phyloP scores from a whole-genome alignment of 495 filamentous ascomycete species.

The Penicillium bialowiezense region DNA sequence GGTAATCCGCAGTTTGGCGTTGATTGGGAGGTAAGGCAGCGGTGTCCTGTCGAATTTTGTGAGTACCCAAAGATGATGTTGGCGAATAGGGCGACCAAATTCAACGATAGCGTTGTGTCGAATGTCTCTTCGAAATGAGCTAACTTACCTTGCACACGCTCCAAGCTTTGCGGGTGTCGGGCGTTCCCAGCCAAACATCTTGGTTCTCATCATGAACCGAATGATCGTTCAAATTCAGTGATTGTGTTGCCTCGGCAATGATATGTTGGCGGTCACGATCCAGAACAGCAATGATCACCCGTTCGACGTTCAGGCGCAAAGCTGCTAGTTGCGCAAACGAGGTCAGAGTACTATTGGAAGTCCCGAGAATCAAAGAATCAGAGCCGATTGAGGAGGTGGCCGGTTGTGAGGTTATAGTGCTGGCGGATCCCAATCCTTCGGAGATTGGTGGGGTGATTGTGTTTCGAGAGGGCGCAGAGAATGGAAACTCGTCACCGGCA shows the following conservation, averaged over 20 bases:
- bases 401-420: slow-evolving; percentile 11
- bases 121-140: slow-evolving; percentile 2
- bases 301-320: slow-evolving; percentile 38
- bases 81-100: neutral
- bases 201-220: slow-evolving; percentile 31
- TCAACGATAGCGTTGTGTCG: neutral
- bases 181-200: slow-evolving; percentile 24
- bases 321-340: slow-evolving; percentile 47
- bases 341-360: slow-evolving; percentile 52
- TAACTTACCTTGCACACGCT: slow-evolving; percentile 43
- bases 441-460: slow-evolving; percentile 4
- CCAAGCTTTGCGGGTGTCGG: slow-evolving; percentile 38
- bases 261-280: slow-evolving; percentile 52
- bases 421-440: slow-evolving; percentile 9
- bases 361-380: slow-evolving; percentile 20
- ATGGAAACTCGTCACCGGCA: slow-evolving; percentile 5
- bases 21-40: slow-evolving; percentile 37
- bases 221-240: slow-evolving; percentile 35
- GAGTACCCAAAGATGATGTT: neutral
- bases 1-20: slow-evolving; percentile 20
- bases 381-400: slow-evolving; percentile 16
- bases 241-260: slow-evolving; percentile 50
- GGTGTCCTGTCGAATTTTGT: slow-evolving; percentile 19
- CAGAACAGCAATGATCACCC: slow-evolving; percentile 46
- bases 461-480: slow-evolving; percentile 5